phyloP scores from a whole-genome alignment of 257 asterid species.

The Scutellaria galericulata region DNA sequence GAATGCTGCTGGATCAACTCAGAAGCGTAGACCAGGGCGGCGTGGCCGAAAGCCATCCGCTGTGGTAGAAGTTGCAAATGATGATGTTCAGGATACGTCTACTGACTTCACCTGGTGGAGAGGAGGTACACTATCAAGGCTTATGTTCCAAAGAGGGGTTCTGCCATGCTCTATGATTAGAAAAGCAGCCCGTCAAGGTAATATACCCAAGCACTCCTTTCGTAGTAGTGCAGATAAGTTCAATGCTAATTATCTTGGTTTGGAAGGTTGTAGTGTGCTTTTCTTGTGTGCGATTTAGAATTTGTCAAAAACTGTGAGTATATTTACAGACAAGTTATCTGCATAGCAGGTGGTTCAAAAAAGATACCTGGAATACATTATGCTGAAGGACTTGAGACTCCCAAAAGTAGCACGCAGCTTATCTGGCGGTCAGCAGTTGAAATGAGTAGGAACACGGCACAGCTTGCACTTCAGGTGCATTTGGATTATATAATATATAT shows the following conservation, averaged over 20 bases:
- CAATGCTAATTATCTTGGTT: constrained; percentile 24
- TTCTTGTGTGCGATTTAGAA: constrained; percentile 5
- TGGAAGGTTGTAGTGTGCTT: constrained; percentile 27
- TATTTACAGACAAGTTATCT: constrained; percentile 34
- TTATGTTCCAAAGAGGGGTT: constrained; percentile 62
- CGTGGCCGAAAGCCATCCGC: constrained; percentile 74
- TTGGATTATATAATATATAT: neutral
- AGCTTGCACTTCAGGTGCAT: constrained; percentile 85
- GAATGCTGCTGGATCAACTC: constrained; percentile 64
- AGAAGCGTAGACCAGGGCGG: constrained; percentile 84
- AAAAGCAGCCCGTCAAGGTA: constrained; percentile 84
- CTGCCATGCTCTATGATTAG: constrained; percentile 62
- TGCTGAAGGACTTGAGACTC: constrained; percentile 62
- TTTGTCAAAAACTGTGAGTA: constrained; percentile 10
- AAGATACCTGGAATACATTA: constrained; percentile 64
- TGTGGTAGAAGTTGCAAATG: constrained; percentile 50
- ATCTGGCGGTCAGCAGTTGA: constrained; percentile 92
- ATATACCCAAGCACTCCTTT: neutral
- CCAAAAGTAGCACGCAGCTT: constrained; percentile 70
- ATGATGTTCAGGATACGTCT: constrained; percentile 47
- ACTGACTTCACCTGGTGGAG: constrained; percentile 85
- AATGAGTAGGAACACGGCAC: constrained; percentile 72
- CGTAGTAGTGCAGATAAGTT: constrained; percentile 33
- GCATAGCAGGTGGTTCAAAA: constrained; percentile 65
- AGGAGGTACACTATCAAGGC: constrained; percentile 71